A percentile compares a stretch with the other conserved stretches of the same genome.
Conservation (phyloP, 1,139 yeast species). For the Debaryomyces coudertii region DNA sequence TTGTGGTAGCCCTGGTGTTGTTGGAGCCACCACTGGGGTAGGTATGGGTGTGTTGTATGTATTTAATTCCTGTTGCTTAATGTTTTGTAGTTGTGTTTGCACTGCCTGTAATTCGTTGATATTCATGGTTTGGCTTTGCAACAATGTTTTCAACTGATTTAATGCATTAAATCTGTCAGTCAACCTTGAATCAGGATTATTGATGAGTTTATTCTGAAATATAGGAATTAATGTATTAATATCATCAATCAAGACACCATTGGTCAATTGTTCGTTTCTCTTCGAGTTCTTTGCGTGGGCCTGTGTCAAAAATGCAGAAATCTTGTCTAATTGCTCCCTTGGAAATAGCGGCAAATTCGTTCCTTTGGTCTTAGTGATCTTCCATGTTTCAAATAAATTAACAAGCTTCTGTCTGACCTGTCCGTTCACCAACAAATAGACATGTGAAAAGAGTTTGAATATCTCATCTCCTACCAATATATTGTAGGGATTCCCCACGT, state of each 20-base stretch:
- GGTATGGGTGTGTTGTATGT: slow-evolving; percentile 17
- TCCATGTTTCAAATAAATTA: slow-evolving; percentile 88
- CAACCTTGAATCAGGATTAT: slow-evolving; percentile 38
- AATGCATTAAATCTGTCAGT: slow-evolving; percentile 46
- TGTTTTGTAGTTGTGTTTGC: slow-evolving; percentile 37
- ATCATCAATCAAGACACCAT: slow-evolving; percentile 41
- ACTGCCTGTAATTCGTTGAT: slow-evolving; percentile 46
- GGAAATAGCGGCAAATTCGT: slow-evolving; percentile 74
- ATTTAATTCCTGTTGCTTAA: slow-evolving; percentile 39
- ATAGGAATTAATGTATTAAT: slow-evolving; percentile 47
- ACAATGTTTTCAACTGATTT: slow-evolving; percentile 43
- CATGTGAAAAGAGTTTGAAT: slow-evolving; percentile 69
- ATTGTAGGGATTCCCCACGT: slow-evolving; percentile 87
- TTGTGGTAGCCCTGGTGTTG: slow-evolving; percentile 19
- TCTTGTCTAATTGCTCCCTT: slow-evolving; percentile 65
- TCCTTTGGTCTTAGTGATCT: slow-evolving; percentile 53
- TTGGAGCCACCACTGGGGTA: slow-evolving; percentile 13
- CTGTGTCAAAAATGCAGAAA: slow-evolving; percentile 69
- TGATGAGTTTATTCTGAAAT: slow-evolving; percentile 34
- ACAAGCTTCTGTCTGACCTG: slow-evolving; percentile 71
- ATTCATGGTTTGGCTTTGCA: slow-evolving; percentile 43
- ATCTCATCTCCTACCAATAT: slow-evolving; percentile 69
- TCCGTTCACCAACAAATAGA: slow-evolving; percentile 79
- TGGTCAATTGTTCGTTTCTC: slow-evolving; percentile 21
- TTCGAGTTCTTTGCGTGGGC: slow-evolving; percentile 22